A percentile compares a stretch with the other conserved stretches of the same genome.
phyloP scores from a whole-genome alignment of 805 yeast genomes.

The Pichia occidentalis region DNA sequence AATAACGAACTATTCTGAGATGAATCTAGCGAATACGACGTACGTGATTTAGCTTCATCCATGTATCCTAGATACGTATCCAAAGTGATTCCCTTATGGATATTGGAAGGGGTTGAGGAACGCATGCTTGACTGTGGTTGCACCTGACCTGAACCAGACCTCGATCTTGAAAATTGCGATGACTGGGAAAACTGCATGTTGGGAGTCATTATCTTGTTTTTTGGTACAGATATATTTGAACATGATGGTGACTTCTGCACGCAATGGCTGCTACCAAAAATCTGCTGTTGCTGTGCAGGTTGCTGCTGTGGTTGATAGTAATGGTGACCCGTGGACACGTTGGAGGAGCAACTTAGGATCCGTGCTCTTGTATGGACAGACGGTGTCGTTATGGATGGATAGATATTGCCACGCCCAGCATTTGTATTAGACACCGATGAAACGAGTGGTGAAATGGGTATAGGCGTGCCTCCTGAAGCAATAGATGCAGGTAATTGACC shows the following conservation, averaged over 20 bases:
- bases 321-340: background rate
- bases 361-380: conserved; percentile 1
- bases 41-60: too few relatives aligned
- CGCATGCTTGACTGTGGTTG: too few relatives aligned
- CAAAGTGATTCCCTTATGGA: too few relatives aligned
- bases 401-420: background rate
- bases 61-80: too few relatives aligned
- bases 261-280: too few relatives aligned
- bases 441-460: conserved; percentile 5
- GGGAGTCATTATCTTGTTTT: too few relatives aligned
- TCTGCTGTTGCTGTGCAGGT: conserved; percentile 3
- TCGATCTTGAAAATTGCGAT: background rate
- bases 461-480: conserved; percentile 1
- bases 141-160: background rate
- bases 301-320: conserved; percentile 4
- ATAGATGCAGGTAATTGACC: conserved; percentile 19
- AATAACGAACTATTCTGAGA: too few relatives aligned
- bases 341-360: conserved; percentile 8
- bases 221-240: background rate
- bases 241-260: conserved; percentile 4
- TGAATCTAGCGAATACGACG: too few relatives aligned
- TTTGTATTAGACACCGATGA: background rate
- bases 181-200: too few relatives aligned
- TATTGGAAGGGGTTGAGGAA: too few relatives aligned
- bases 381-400: conserved; percentile 4